phyloP scores from a whole-genome alignment of 305 asterid species.

The Vinca major region DNA sequence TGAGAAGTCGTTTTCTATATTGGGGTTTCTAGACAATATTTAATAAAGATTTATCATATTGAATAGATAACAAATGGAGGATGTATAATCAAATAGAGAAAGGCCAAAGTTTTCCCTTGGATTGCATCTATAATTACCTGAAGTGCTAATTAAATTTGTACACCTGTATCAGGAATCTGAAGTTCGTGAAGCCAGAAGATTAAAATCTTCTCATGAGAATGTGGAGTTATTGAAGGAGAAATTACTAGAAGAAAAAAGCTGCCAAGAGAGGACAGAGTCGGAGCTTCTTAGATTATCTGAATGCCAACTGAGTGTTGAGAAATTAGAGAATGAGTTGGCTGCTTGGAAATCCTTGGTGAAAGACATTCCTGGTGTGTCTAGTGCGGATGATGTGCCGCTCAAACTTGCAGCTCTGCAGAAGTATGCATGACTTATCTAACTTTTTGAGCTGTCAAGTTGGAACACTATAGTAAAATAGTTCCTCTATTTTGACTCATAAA shows the following conservation, averaged over 20 bases:
- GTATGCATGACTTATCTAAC: slow-evolving; percentile 28
- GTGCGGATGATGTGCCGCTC: slow-evolving; percentile 66
- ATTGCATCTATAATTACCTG: background rate
- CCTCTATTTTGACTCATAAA: background rate
- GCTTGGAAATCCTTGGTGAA: slow-evolving; percentile 62
- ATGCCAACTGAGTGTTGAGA: slow-evolving; percentile 39
- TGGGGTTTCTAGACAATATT: no score
- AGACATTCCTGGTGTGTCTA: slow-evolving; percentile 77
- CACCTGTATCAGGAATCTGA: slow-evolving; percentile 69
- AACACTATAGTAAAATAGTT: background rate
- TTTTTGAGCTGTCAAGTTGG: background rate
- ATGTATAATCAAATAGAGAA: no score
- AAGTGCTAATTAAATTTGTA: slow-evolving; percentile 17
- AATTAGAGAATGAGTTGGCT: slow-evolving; percentile 68
- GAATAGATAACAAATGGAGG: no score
- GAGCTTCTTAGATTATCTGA: slow-evolving; percentile 57
- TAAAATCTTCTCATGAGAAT: slow-evolving; percentile 66
- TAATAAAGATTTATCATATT: no score
- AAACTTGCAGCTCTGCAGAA: slow-evolving; percentile 70
- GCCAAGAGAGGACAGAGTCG: slow-evolving; percentile 73
- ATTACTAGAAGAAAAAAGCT: slow-evolving; percentile 60
- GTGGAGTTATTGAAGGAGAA: slow-evolving; percentile 70
- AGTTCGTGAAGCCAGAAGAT: slow-evolving; percentile 72
- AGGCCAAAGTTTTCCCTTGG: background rate
- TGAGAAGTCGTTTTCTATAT: no score